Evolutionary conservation across 495 filamentous ascomycete genomes (phyloP).

Genomic region (Talaromyces borbonicus): DNA sequence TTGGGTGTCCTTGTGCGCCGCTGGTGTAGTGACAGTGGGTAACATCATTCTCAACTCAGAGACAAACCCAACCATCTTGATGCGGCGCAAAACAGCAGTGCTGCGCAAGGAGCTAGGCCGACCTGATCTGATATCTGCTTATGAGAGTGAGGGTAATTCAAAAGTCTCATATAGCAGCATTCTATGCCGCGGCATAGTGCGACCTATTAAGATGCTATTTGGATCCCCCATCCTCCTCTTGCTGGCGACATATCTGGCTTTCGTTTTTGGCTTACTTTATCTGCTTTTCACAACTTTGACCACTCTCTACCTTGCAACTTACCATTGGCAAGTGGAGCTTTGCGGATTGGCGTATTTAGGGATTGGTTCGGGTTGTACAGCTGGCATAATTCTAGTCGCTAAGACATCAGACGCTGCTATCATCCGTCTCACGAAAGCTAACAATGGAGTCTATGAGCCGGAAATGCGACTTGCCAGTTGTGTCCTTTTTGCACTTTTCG

Average conservation of each 20-base stretch:
- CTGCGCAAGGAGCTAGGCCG: conserved; percentile 31
- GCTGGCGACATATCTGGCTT: conserved; percentile 3
- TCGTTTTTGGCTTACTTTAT: conserved; percentile 8
- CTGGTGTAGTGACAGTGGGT: conserved; percentile 26
- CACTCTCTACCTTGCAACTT: conserved; percentile 3
- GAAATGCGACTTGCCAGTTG: conserved; percentile 7
- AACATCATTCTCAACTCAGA: conserved; percentile 33
- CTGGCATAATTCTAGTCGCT: conserved; percentile 1
- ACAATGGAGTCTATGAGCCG: neutral
- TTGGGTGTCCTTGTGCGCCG: conserved; percentile 44
- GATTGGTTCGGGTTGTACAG: neutral
- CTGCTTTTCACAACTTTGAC: conserved; percentile 11
- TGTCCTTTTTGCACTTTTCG: conserved; percentile 6
- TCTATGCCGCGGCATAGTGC: neutral
- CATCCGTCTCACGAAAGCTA: conserved; percentile 4
- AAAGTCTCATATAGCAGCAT: conserved; percentile 16
- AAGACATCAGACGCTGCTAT: conserved; percentile 5
- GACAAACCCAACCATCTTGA: conserved; percentile 43
- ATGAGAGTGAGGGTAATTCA: conserved; percentile 11
- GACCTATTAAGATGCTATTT: conserved; percentile 7
- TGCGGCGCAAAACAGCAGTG: conserved; percentile 37
- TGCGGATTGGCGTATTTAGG: conserved; percentile 7
- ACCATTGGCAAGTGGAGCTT: conserved; percentile 8
- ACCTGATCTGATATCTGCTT: conserved; percentile 16
- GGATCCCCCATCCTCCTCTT: conserved; percentile 8